Base-by-base conservation (phyloP, 805 yeast genomes). In the Candida sphagnicola region DNA sequence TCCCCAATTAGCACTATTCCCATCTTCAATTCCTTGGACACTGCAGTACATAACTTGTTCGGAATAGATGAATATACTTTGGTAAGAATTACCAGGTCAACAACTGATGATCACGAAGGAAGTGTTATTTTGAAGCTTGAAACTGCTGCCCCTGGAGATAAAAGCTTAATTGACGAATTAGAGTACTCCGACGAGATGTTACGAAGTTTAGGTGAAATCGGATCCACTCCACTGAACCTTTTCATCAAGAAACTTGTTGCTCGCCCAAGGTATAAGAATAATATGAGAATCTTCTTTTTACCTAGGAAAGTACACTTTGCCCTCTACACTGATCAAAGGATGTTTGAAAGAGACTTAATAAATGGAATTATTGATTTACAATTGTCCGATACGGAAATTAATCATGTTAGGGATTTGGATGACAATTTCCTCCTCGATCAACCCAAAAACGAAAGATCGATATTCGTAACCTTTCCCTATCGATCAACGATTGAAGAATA, bases 241-340 rank as follows among this genome's bases (percentile, higher is more conserved):
- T 78, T 75, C 48, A 56, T 79, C 35, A 79, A 79, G 54, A 76
- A 76, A 42, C 63, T 72, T 17, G 71, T 78, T 24, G 83, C 83
- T 11, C 61, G 82, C 46, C 85, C 85, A 10, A 56, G 85, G 24
- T 79, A 79, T 54, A 79, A 79, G 50, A 65, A 77, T 4, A 76
- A 75, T 45, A 79, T 79, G 85, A 74, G 77, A 50, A 72, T 78
- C n/a, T 78, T 73, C 54, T 47, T 79, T 14, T 57, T 78, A 4
- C 81, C 82, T 3, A 57, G 67, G 18, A 48, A 53, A 12, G 41
- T 51, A 5, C 51, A 63, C 38, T 62, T 66, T 43, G 66, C 71
- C 2, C 44, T 77, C 15, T 77, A 77, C 44, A 65, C 74, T 29
- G 76, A 75, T 44, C 63, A 62, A 39, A 58, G 75, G 40, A 72